Conservation (phyloP, 2,329 filamentous ascomycete species). For the Cytospora piceae region DNA sequence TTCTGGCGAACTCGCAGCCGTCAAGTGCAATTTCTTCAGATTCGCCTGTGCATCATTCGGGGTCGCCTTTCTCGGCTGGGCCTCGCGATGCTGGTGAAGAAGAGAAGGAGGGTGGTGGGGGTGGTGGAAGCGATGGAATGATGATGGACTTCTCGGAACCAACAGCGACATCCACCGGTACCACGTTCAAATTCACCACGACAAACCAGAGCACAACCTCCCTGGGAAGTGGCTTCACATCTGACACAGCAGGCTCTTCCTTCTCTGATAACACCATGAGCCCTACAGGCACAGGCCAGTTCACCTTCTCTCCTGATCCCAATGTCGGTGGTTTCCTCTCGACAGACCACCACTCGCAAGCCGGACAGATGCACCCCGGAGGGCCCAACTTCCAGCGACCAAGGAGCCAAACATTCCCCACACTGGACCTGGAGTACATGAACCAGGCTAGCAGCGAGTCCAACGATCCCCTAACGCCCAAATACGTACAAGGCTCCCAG, state of each 20-base stretch:
- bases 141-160: slow-evolving; percentile 55
- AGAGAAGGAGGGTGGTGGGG: slow-evolving; percentile 59
- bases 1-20: slow-evolving; percentile 62
- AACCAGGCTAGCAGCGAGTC: slow-evolving; percentile 44
- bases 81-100: slow-evolving; percentile 66
- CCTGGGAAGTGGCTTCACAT: slow-evolving; percentile 65
- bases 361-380: slow-evolving; percentile 36
- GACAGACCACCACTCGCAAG: slow-evolving; percentile 43
- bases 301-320: slow-evolving; percentile 76
- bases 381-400: slow-evolving; percentile 67
- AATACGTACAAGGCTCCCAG: slow-evolving; percentile 39
- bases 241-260: slow-evolving; percentile 64
- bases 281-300: slow-evolving; percentile 72
- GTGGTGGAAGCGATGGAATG: slow-evolving; percentile 4
- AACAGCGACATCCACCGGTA: slow-evolving; percentile 45
- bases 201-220: slow-evolving; percentile 67
- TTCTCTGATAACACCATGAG: slow-evolving; percentile 75
- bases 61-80: slow-evolving; percentile 68
- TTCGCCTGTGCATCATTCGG: slow-evolving; percentile 70
- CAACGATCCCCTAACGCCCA: slow-evolving; percentile 54
- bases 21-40: slow-evolving; percentile 71
- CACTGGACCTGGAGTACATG: slow-evolving; percentile 65
- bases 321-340: slow-evolving; percentile 66
- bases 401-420: slow-evolving; percentile 86
- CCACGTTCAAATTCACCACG: slow-evolving; percentile 62